A percentile compares a stretch with the other conserved stretches of the same genome.
Conservation (phyloP, 768 basidiomycete genomes). For the Daedaleopsis nitida region DNA sequence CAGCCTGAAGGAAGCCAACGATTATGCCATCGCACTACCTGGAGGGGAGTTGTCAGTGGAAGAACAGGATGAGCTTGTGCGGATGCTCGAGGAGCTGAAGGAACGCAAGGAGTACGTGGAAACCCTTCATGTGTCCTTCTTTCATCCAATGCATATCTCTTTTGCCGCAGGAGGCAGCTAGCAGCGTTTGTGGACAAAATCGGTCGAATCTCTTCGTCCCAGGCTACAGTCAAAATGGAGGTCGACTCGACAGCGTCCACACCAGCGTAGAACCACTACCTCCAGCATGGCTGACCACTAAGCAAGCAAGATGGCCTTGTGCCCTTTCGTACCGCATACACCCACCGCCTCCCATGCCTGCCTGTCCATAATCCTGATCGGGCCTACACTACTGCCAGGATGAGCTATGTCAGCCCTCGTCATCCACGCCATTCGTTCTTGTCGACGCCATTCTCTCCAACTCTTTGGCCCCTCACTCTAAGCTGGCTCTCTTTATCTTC, state of each 20-base stretch:
- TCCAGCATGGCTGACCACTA: neutral
- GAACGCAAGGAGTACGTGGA: constrained; percentile 60
- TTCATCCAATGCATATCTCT: neutral
- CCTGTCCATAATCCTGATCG: neutral
- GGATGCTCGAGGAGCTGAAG: constrained; percentile 63
- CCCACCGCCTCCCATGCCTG: too few species aligned
- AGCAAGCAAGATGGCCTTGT: neutral
- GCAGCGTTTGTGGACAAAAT: constrained; percentile 50
- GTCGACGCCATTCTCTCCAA: neutral
- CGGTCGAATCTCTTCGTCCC: constrained; percentile 34
- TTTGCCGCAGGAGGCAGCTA: constrained; percentile 50
- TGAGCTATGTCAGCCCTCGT: neutral
- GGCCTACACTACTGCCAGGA: neutral
- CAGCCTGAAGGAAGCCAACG: constrained; percentile 57
- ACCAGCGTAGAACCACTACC: constrained; percentile 35
- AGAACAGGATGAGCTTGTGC: constrained; percentile 73
- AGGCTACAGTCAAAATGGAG: constrained; percentile 50
- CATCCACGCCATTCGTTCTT: neutral
- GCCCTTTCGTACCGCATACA: neutral
- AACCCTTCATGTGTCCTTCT: neutral
- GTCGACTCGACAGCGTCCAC: constrained; percentile 79
- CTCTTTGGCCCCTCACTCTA: neutral
- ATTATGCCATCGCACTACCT: constrained; percentile 57
- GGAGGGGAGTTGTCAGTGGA: constrained; percentile 71
- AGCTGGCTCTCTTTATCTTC: neutral